Percentiles rank a stretch among this genome's conserved stretches.
Conservation (phyloP, 2,329 filamentous ascomycete genomes). For the Gliomastix tumulicola region DNA sequence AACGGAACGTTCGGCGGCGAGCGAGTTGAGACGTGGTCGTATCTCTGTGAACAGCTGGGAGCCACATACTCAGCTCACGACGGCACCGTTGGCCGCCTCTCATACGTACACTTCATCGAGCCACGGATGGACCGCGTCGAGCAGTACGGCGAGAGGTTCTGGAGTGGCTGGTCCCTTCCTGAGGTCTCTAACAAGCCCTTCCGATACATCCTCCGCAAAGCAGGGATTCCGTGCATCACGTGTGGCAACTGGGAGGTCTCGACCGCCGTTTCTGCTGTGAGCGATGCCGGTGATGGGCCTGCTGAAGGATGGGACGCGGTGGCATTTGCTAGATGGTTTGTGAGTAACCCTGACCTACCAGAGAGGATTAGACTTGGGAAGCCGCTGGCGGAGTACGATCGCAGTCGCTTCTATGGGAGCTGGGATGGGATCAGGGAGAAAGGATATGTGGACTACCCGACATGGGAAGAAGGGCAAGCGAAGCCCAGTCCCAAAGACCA, state of each 20-base stretch:
- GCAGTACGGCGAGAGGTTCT: slow-evolving; percentile 40
- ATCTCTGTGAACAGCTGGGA: slow-evolving; percentile 40
- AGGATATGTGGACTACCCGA: slow-evolving; percentile 28
- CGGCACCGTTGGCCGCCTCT: slow-evolving; percentile 29
- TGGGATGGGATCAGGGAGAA: slow-evolving; percentile 17
- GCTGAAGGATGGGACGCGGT: slow-evolving; percentile 30
- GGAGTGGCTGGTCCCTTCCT: slow-evolving; percentile 32
- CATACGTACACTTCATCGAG: slow-evolving; percentile 50
- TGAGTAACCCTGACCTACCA: slow-evolving; percentile 20
- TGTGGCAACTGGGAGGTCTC: slow-evolving; percentile 46
- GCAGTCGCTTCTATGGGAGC: slow-evolving; percentile 17
- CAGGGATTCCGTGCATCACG: slow-evolving; percentile 49
- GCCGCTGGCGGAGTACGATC: slow-evolving; percentile 16
- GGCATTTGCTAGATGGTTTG: slow-evolving; percentile 22
- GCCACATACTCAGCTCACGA: too few species aligned
- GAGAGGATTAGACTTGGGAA: slow-evolving; percentile 16
- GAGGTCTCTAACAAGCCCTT: too few species aligned
- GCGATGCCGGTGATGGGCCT: too few species aligned
- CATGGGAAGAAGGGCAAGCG: too few species aligned
- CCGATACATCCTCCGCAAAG: slow-evolving; percentile 40
- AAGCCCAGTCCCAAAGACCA: too few species aligned
- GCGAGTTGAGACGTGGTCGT: slow-evolving; percentile 44
- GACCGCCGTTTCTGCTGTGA: too few species aligned
- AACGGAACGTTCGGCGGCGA: slow-evolving; percentile 43
- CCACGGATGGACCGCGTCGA: slow-evolving; percentile 46